Evolutionary conservation across 1,139 yeast species (phyloP), one percentile per base, ranked within the genome.

Genomic region (Debaryomyces coudertii): DNA sequence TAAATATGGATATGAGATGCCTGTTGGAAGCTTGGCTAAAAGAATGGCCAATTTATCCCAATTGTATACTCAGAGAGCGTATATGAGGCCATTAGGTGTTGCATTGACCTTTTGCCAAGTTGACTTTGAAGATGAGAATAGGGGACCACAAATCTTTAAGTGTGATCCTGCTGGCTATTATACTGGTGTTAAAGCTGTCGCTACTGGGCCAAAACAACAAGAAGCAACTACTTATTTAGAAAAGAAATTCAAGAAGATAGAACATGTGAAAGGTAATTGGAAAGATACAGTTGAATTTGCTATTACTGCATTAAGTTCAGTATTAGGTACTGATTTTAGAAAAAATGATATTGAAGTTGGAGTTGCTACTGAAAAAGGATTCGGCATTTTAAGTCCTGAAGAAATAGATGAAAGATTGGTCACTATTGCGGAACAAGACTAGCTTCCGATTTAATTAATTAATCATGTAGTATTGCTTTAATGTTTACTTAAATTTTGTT

Each of bases 111-210:
- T 93, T 61, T 80, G 92, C 50, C 84, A 95, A 42, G 85, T 87
- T 48, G 79, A 73, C 48, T 62, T 65, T 43, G 77, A 72, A 46
- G 98, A 92, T 65, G 96, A 88, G 61, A 93, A 85, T 63, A 68
- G 74, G 50, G 99, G 98, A 0, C 97, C 99, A n/a, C 83, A 84
- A 60, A 77, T 93, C 52, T 90, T 80, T 73, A 93, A 93, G 71
- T 86, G 95, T 56, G 99, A 93, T 67, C 99, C 99, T 23, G 98
- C 99, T 8, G 99, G 99, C 4, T 93, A 93, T 70, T 93, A 77
- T 64, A 86, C 90, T 44, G 95, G 96, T 31, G 89, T 87, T 54
- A 87, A 87, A 69, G 99, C 98, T 1, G 87, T 92, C 24, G 84
- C 98, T 18, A 88, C 97, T 1, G 99, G 99, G 2, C 97, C 97